These are phyloP conservation scores for Juglanconis oblonga DNA, from an alignment of 2,329 filamentous ascomycete genomes.

Conservation along the genomic window DNA sequence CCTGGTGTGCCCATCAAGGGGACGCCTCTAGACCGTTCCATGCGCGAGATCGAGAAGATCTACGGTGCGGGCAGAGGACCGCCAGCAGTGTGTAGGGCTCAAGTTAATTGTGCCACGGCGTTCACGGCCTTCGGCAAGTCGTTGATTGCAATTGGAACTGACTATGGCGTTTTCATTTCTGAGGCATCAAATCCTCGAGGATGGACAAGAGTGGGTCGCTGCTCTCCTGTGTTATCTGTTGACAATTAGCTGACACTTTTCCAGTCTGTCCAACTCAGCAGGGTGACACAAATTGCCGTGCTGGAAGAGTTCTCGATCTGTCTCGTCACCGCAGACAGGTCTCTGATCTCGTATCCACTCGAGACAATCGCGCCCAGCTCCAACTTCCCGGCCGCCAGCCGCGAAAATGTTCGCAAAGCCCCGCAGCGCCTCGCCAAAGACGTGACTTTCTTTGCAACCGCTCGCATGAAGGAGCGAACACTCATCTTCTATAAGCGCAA, in stretches of 20 bases:
- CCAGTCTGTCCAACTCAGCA: conserved; percentile 70
- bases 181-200: conserved; percentile 86
- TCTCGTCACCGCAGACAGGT: conserved; percentile 86
- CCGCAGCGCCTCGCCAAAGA: conserved; percentile 91
- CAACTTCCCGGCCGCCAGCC: conserved; percentile 57
- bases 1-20: conserved; percentile 75
- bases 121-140: conserved; percentile 82
- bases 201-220: conserved; percentile 73
- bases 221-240: neutral
- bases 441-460: conserved; percentile 94
- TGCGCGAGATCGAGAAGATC: conserved; percentile 79
- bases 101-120: conserved; percentile 89
- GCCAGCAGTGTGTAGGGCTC: conserved; percentile 74
- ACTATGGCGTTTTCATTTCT: conserved; percentile 88
- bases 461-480: conserved; percentile 93
- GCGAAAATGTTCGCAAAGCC: conserved; percentile 76
- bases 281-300: conserved; percentile 89
- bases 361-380: conserved; percentile 73
- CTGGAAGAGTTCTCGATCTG: conserved; percentile 95
- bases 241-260: conserved; percentile 20
- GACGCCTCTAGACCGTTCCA: conserved; percentile 87
- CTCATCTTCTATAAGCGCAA: conserved; percentile 97
- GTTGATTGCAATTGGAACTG: conserved; percentile 91
- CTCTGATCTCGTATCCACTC: conserved; percentile 88
- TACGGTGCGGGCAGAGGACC: conserved; percentile 71